These are phyloP conservation scores for Dendryphion nanum DNA, from an alignment of 2,329 filamentous ascomycete species.

Conservation along the genomic window DNA sequence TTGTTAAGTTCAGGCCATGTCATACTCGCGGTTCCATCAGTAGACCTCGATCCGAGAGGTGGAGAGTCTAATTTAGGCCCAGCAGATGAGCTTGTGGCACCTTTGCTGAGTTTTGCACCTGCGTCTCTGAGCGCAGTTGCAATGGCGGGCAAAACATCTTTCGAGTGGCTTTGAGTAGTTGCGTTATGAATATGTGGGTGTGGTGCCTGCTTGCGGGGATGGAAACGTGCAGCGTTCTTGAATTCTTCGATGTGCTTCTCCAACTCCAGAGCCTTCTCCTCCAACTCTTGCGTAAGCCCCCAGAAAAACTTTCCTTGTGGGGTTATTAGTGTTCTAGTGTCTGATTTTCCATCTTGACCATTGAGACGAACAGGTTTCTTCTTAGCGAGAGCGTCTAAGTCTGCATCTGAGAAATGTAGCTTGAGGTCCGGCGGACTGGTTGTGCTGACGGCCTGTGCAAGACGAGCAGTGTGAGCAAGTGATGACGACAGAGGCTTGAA, in stretches of 20 bases:
- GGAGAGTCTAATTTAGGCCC: constrained; percentile 27
- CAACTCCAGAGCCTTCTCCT: constrained; percentile 67
- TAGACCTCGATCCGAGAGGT: constrained; percentile 17
- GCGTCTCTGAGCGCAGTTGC: constrained; percentile 37
- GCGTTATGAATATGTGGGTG: constrained; percentile 13
- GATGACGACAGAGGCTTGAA: constrained; percentile 42
- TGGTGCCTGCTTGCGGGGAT: constrained; percentile 22
- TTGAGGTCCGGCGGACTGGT: constrained; percentile 35
- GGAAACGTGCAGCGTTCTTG: constrained; percentile 28
- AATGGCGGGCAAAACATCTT: constrained; percentile 34
- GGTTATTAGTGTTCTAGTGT: constrained; percentile 66
- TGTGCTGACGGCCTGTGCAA: constrained; percentile 14
- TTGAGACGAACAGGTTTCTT: constrained; percentile 50
- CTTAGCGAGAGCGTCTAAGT: constrained; percentile 53
- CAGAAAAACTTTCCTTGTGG: constrained; percentile 75
- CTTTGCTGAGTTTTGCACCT: constrained; percentile 31
- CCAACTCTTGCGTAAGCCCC: constrained; percentile 66
- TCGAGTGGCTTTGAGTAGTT: constrained; percentile 17
- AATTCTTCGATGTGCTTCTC: constrained; percentile 51
- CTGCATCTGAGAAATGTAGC: constrained; percentile 40
- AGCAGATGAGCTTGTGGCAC: constrained; percentile 12
- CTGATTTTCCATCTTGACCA: constrained; percentile 43
- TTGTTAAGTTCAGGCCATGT: constrained; percentile 3
- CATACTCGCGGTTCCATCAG: constrained; percentile 7
- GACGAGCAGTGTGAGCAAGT: constrained; percentile 29